These are phyloP conservation scores for Erodium texanum DNA, from an alignment of 441 rosid genomes.

Conservation along the genomic window DNA sequence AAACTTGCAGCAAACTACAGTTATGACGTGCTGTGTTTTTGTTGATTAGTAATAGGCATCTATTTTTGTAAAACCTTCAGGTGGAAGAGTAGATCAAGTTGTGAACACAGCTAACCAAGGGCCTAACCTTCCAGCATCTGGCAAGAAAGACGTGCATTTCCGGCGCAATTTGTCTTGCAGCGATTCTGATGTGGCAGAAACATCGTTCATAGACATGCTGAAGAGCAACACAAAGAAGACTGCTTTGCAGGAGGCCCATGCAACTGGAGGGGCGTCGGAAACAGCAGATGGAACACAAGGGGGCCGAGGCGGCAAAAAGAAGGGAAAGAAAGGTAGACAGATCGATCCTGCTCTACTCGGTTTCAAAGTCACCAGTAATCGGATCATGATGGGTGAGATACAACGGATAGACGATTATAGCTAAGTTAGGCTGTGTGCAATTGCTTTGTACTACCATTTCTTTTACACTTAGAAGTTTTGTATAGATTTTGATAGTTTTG, in stretches of 20 bases:
- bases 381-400: constrained; percentile 50
- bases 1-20: neutral
- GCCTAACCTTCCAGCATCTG: constrained; percentile 10
- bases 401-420: constrained; percentile 31
- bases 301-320: constrained; percentile 30
- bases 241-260: neutral
- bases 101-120: constrained; percentile 20
- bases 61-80: constrained; percentile 15
- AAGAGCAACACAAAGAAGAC: constrained; percentile 39
- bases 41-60: too few species aligned
- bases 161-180: constrained; percentile 31
- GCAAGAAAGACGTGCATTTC: constrained; percentile 31
- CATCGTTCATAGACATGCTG: constrained; percentile 59
- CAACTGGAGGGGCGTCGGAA: constrained; percentile 13
- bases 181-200: constrained; percentile 35
- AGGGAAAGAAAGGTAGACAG: constrained; percentile 42
- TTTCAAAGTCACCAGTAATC: constrained; percentile 42
- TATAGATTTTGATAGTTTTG: neutral
- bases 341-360: constrained; percentile 44
- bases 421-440: constrained; percentile 8
- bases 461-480: neutral
- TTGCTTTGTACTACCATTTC: neutral
- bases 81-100: constrained; percentile 22
- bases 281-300: constrained; percentile 26
- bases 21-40: too few species aligned